These are phyloP conservation scores for Ambrosia trifida DNA, from an alignment of 129 eudicot genomes.

Conservation along the genomic window DNA sequence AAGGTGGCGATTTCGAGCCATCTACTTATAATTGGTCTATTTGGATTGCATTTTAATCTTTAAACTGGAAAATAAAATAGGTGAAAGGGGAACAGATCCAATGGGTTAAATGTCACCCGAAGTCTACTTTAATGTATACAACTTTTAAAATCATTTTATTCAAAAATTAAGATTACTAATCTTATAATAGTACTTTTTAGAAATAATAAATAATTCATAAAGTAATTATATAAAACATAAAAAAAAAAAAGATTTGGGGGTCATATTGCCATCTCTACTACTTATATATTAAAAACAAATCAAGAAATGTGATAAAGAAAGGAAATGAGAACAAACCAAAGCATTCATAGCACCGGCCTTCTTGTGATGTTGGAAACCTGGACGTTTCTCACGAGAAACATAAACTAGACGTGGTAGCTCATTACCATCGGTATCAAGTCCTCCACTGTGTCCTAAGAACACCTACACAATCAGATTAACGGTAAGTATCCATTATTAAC, in stretches of 20 bases:
- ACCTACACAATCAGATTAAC: constrained; percentile 39
- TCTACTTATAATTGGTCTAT: not conserved
- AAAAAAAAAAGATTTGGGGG: not conserved
- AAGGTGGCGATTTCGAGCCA: not conserved
- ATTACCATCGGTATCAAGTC: constrained; percentile 56
- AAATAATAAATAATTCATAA: not conserved
- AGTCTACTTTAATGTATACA: not conserved
- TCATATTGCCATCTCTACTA: constrained; percentile 1
- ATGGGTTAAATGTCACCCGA: not conserved
- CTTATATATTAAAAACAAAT: not conserved
- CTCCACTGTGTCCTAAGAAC: constrained; percentile 61
- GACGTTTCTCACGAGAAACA: constrained; percentile 76
- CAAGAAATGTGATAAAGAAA: not conserved
- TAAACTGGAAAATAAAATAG: not conserved
- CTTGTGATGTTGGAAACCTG: constrained; percentile 68
- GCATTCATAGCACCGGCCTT: constrained; percentile 79
- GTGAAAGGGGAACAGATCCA: not conserved
- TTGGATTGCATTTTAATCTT: not conserved
- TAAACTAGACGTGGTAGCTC: constrained; percentile 59
- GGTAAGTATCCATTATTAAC: not conserved
- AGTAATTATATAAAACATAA: not conserved
- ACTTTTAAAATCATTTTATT: not conserved
- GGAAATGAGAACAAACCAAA: constrained; percentile 37
- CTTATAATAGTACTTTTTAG: not conserved
- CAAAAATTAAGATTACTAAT: too few relatives aligned